Conservation (phyloP, 208 protist species). For the Trypanosoma lewisi region DNA sequence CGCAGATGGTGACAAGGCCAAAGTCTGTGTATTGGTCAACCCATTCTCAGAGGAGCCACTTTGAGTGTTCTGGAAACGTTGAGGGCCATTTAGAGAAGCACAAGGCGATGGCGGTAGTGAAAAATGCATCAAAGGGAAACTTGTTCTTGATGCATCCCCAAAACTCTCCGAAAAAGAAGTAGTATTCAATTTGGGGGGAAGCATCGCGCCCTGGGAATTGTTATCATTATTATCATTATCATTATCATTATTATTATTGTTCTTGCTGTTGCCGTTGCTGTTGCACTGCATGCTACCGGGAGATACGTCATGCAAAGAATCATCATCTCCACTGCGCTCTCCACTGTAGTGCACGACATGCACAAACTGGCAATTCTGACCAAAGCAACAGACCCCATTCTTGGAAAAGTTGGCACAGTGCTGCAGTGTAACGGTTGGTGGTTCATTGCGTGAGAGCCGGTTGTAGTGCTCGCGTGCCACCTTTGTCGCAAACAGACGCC, state of each 20-base stretch:
- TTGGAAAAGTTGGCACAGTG: conserved; percentile 79
- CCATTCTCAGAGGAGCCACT: background rate
- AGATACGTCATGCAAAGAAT: conserved; percentile 31
- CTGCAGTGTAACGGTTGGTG: conserved; percentile 60
- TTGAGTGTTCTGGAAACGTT: background rate
- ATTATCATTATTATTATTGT: too few relatives aligned
- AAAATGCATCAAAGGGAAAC: background rate
- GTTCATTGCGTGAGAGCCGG: conserved; percentile 41
- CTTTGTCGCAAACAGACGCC: conserved; percentile 54
- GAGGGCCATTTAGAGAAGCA: background rate
- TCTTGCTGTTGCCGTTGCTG: too few relatives aligned
- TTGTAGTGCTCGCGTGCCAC: conserved; percentile 71
- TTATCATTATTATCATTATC: too few relatives aligned
- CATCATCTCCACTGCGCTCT: conserved; percentile 32
- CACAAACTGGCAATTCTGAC: conserved; percentile 73
- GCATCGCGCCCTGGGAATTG: conserved; percentile 10
- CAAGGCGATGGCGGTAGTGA: background rate
- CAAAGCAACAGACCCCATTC: conserved; percentile 81
- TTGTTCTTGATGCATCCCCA: conserved; percentile 1
- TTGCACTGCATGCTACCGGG: conserved; percentile 23
- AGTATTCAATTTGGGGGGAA: background rate
- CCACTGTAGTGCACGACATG: conserved; percentile 55
- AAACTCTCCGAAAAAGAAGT: conserved; percentile 2
- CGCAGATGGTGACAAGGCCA: background rate
- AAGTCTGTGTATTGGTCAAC: background rate